Conservation (phyloP, 108 stramenopile species). For the Cyclotella baltica region DNA sequence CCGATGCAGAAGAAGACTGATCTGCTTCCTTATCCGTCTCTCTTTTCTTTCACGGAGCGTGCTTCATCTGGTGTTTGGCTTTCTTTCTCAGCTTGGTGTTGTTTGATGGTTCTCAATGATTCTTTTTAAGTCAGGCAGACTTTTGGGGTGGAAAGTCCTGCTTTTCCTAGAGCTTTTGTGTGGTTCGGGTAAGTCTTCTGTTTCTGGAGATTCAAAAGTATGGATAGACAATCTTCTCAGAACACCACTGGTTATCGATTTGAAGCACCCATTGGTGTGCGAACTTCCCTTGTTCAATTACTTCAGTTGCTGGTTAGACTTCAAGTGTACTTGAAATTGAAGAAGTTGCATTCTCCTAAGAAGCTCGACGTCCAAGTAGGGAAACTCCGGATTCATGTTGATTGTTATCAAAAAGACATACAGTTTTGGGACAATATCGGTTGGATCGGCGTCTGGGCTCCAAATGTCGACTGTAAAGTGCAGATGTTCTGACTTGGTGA, state of each 20-base stretch:
- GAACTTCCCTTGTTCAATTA: constrained; percentile 20
- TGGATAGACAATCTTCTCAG: background rate
- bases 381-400: background rate
- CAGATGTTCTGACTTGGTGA: constrained; percentile 8
- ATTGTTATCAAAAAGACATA: constrained; percentile 13
- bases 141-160: background rate
- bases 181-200: constrained; percentile 20
- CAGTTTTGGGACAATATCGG: background rate
- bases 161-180: constrained; percentile 8
- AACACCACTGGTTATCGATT: constrained; percentile 22
- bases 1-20: constrained; percentile 11
- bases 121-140: constrained; percentile 9
- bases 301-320: constrained; percentile 25
- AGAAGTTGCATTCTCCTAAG: constrained; percentile 15
- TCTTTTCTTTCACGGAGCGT: background rate
- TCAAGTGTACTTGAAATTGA: constrained; percentile 26
- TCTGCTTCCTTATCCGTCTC: constrained; percentile 7
- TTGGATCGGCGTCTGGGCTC: constrained; percentile 22
- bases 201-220: constrained; percentile 9
- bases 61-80: background rate
- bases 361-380: constrained; percentile 1
- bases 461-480: constrained; percentile 32
- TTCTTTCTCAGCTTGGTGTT: background rate
- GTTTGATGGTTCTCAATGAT: background rate
- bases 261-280: constrained; percentile 20